Conservation (phyloP, 495 filamentous ascomycete genomes). For the Mycothermus thermophilus region DNA sequence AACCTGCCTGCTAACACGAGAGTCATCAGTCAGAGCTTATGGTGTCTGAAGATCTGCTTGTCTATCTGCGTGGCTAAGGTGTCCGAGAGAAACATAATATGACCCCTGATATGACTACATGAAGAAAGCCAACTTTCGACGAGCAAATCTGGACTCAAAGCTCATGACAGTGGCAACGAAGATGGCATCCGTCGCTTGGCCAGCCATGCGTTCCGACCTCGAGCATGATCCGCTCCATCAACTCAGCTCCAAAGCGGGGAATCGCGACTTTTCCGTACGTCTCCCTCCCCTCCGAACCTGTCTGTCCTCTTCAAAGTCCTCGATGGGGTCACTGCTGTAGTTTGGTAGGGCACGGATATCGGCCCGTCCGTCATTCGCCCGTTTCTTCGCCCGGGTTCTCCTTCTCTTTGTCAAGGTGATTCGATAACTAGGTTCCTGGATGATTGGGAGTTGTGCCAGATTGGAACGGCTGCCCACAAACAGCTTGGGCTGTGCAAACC, state of each 20-base stretch:
- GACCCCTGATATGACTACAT: no score
- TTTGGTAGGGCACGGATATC: slow-evolving; percentile 29
- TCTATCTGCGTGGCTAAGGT: no score
- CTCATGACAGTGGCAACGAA: neutral
- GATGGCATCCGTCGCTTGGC: neutral
- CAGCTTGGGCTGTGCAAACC: slow-evolving; percentile 25
- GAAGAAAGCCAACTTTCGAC: no score
- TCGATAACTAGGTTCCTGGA: neutral
- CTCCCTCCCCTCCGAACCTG: no score
- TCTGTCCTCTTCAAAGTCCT: slow-evolving; percentile 29
- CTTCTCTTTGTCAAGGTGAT: slow-evolving; percentile 9
- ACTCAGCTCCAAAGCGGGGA: slow-evolving; percentile 6
- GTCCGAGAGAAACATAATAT: no score
- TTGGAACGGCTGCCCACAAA: slow-evolving; percentile 26
- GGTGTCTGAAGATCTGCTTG: no score
- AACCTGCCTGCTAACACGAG: no score
- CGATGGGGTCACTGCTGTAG: slow-evolving; percentile 32
- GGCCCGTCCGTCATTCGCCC: slow-evolving; percentile 22
- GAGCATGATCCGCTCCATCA: no score
- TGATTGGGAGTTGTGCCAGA: neutral
- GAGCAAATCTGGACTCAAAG: no score
- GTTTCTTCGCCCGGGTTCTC: slow-evolving; percentile 21
- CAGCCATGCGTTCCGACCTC: no score
- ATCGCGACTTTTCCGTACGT: slow-evolving; percentile 8
- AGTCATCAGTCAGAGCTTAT: no score